Conservation (phyloP, 2,329 filamentous ascomycete genomes). For the Fusarium lateritium region DNA sequence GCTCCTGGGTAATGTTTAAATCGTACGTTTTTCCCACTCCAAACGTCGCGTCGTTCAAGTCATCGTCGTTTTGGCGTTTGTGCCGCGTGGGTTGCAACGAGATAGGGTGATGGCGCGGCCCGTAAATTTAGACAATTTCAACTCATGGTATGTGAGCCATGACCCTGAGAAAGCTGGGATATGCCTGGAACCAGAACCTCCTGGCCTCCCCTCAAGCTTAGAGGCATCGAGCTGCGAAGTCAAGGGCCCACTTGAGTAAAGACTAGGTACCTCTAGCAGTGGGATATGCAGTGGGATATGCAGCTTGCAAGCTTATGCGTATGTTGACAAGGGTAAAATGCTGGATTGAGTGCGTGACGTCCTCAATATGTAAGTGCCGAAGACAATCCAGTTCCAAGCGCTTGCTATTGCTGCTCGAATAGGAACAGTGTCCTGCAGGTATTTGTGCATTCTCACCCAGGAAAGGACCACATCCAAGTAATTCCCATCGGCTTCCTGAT, state of each 20-base stretch:
- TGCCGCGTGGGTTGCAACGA: slow-evolving; percentile 12
- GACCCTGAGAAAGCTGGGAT: slow-evolving; percentile 22
- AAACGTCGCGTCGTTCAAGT: slow-evolving; percentile 6
- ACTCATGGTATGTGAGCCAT: slow-evolving; percentile 15
- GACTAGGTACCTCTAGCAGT: slow-evolving; percentile 2
- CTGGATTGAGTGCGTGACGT: slow-evolving; percentile 32
- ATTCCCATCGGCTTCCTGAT: slow-evolving; percentile 26
- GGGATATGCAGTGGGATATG: neutral
- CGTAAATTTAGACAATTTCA: slow-evolving; percentile 22
- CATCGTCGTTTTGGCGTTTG: slow-evolving; percentile 2
- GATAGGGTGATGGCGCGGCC: slow-evolving; percentile 23
- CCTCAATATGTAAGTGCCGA: slow-evolving; percentile 34
- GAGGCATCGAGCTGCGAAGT: neutral
- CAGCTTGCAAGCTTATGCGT: slow-evolving; percentile 5
- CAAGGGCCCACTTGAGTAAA: slow-evolving; percentile 6
- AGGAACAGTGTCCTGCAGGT: slow-evolving; percentile 31
- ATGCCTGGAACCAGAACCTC: neutral
- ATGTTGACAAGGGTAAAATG: slow-evolving; percentile 21
- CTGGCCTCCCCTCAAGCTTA: neutral
- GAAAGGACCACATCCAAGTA: slow-evolving; percentile 17
- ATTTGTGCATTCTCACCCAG: slow-evolving; percentile 30
- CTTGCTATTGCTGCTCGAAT: slow-evolving; percentile 36
- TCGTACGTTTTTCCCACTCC: slow-evolving; percentile 37
- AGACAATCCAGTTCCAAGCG: slow-evolving; percentile 17
- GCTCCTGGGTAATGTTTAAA: slow-evolving; percentile 18